Evolutionary conservation across 2,329 filamentous ascomycete genomes (phyloP).

Genomic region (Colletotrichum somersetense): DNA sequence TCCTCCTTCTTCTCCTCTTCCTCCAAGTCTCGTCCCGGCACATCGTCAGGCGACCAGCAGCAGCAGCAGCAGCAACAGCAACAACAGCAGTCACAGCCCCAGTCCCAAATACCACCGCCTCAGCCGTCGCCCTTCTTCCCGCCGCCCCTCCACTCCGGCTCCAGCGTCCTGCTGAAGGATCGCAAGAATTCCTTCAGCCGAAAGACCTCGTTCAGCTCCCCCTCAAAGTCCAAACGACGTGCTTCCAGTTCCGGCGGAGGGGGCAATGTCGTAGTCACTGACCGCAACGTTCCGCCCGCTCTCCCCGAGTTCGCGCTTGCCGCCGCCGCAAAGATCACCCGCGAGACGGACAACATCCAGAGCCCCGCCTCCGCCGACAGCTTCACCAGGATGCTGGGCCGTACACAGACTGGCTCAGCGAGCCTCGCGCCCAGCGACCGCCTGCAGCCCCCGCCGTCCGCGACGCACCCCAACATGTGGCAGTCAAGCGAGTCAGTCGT

Average conservation of each 20-base stretch:
- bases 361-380: constrained; percentile 51
- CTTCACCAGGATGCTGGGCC: constrained; percentile 59
- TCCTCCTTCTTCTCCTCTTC: constrained; percentile 53
- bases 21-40: constrained; percentile 45
- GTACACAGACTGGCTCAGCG: constrained; percentile 55
- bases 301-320: constrained; percentile 66
- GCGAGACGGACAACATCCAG: constrained; percentile 48
- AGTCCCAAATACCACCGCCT: constrained; percentile 39
- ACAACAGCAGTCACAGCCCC: constrained; percentile 33
- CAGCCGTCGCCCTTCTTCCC: constrained; percentile 40
- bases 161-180: constrained; percentile 57
- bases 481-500: constrained; percentile 61
- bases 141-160: constrained; percentile 42
- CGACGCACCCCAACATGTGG: constrained; percentile 43
- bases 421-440: constrained; percentile 43
- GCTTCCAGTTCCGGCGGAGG: constrained; percentile 58
- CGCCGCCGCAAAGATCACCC: constrained; percentile 60
- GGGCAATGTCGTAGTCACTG: constrained; percentile 57
- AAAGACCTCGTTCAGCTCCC: constrained; percentile 64
- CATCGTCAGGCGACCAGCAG: constrained; percentile 41
- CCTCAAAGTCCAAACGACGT: constrained; percentile 52
- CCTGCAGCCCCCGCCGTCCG: constrained; percentile 48
- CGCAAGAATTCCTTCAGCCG: constrained; percentile 67
- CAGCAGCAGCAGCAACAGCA: constrained; percentile 35
- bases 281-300: constrained; percentile 63